Evolutionary conservation across 176 grass and related monocot species (phyloP).

Genomic region (Eragrostis curvula): DNA sequence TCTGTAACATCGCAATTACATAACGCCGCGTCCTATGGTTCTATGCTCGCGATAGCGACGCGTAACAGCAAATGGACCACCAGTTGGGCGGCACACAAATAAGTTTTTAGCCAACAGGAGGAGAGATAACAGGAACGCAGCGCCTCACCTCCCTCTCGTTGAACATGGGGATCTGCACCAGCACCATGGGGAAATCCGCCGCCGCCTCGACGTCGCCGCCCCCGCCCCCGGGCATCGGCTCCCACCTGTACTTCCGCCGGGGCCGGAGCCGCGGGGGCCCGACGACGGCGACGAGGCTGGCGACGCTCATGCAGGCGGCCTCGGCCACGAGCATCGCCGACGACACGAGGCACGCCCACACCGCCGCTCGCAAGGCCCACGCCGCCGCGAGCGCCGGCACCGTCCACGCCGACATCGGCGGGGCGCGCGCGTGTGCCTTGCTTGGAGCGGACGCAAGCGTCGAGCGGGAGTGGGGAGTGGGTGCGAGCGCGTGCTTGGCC

Average conservation of each 20-base stretch:
- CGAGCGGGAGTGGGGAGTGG: no score
- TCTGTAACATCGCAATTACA: background rate
- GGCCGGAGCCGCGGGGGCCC: slow-evolving; percentile 29
- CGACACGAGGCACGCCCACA: slow-evolving; percentile 77
- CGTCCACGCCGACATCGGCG: background rate
- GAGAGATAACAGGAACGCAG: background rate
- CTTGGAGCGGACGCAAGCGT: slow-evolving; percentile 30
- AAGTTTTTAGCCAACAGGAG: background rate
- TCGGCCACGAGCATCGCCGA: slow-evolving; percentile 82
- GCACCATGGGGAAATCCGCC: slow-evolving; percentile 66
- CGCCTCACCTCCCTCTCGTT: slow-evolving; percentile 77
- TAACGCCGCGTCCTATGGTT: background rate
- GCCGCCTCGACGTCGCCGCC: slow-evolving; percentile 32
- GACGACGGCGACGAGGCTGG: slow-evolving; percentile 52
- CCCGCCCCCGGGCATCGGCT: slow-evolving; percentile 37
- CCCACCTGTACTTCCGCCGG: slow-evolving; percentile 67
- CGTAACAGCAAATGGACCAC: background rate
- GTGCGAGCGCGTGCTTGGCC: slow-evolving; percentile 25
- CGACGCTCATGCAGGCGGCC: slow-evolving; percentile 78
- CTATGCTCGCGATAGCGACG: background rate
- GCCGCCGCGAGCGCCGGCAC: slow-evolving; percentile 36
- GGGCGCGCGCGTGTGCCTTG: slow-evolving; percentile 19
- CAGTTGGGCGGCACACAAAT: no score
- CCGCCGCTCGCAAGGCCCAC: slow-evolving; percentile 43
- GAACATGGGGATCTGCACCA: slow-evolving; percentile 97